phyloP scores from a whole-genome alignment of 768 basidiomycete species.

The Tremella yokohamensis region DNA sequence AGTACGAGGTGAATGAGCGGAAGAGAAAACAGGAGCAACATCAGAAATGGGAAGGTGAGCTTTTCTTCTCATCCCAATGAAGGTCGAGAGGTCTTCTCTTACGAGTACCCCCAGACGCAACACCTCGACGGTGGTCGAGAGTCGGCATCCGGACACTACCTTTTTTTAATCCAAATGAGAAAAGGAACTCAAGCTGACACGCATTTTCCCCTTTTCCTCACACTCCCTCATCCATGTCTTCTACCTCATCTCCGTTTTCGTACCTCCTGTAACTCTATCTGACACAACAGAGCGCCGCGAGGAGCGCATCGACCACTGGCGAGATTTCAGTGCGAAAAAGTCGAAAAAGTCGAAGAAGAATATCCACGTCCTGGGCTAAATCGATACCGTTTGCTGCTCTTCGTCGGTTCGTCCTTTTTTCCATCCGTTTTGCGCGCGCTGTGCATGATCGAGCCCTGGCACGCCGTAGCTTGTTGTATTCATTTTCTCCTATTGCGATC shows the following conservation, averaged over 20 bases:
- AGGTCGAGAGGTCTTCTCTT: slow-evolving; percentile 12
- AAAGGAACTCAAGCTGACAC: slow-evolving; percentile 13
- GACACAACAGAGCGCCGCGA: slow-evolving; percentile 38
- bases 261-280: slow-evolving; percentile 1
- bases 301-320: slow-evolving; percentile 46
- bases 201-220: slow-evolving; percentile 9
- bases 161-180: not conserved
- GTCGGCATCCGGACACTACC: not conserved
- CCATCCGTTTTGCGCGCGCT: slow-evolving; percentile 1
- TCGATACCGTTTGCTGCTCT: not conserved
- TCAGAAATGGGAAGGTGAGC: slow-evolving; percentile 49
- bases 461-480: not conserved
- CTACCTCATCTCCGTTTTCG: slow-evolving; percentile 8
- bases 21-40: slow-evolving; percentile 49
- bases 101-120: slow-evolving; percentile 8
- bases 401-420: not conserved
- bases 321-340: slow-evolving; percentile 38
- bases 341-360: slow-evolving; percentile 48
- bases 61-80: slow-evolving; percentile 1
- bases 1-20: slow-evolving; percentile 37
- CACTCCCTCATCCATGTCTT: slow-evolving; percentile 2
- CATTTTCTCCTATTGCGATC: not conserved
- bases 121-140: not conserved
- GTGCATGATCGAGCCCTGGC: slow-evolving; percentile 1
- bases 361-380: slow-evolving; percentile 43